phyloP scores from a whole-genome alignment of 345 rosid genomes.

The Eucalyptus regnans region DNA sequence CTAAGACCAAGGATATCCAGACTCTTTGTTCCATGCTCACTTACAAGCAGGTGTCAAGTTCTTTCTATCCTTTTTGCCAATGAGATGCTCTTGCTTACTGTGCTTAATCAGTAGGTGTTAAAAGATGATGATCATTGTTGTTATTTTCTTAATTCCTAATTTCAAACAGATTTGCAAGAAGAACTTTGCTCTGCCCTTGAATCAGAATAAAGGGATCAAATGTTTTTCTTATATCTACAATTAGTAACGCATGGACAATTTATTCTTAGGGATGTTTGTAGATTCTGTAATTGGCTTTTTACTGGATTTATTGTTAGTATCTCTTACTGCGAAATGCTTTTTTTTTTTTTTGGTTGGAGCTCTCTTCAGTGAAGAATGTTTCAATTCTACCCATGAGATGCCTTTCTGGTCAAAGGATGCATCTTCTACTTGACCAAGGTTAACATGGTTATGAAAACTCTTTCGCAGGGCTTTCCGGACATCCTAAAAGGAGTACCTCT shows the following conservation, averaged over 20 bases:
- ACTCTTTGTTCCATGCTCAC: slow-evolving; percentile 97
- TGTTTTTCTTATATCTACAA: neutral
- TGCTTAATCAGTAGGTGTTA: neutral
- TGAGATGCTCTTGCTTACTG: neutral
- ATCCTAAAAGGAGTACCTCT: slow-evolving; percentile 65
- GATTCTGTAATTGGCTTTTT: neutral
- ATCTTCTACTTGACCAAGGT: neutral
- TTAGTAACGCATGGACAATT: neutral
- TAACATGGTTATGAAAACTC: neutral
- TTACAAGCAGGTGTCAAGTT: slow-evolving; percentile 57
- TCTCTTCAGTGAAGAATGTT: neutral
- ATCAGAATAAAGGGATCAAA: neutral
- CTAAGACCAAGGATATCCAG: slow-evolving; percentile 73
- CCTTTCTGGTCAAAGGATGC: neutral
- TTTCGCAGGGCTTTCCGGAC: slow-evolving; percentile 77
- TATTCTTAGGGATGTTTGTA: neutral
- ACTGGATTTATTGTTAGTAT: neutral
- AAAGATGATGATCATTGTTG: neutral
- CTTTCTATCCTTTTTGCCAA: neutral
- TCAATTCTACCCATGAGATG: neutral
- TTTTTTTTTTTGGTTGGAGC: neutral
- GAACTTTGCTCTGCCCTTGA: neutral
- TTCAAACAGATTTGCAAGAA: neutral
- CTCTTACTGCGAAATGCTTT: neutral
- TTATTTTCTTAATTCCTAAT: neutral